phyloP scores from a whole-genome alignment of 2,329 filamentous ascomycete species.

The Sclerotinia subarctica region DNA sequence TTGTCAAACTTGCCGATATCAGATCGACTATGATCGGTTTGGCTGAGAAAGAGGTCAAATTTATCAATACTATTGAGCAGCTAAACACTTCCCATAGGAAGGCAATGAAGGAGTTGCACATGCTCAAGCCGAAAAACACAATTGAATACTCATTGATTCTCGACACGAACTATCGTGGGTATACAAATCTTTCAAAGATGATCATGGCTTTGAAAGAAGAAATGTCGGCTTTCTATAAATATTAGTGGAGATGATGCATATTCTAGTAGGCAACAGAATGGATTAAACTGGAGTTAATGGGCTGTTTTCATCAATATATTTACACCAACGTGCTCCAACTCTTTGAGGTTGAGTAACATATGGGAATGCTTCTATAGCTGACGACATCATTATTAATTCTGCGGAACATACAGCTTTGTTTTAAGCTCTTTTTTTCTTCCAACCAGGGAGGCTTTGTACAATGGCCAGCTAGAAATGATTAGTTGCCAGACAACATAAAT shows the following conservation, averaged over 20 bases:
- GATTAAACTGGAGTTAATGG: neutral
- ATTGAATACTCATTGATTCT: neutral
- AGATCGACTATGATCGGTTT: neutral
- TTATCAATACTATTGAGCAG: neutral
- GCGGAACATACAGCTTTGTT: neutral
- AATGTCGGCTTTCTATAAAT: neutral
- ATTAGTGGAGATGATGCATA: neutral
- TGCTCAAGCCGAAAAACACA: neutral
- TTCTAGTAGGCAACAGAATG: neutral
- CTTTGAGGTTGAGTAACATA: neutral
- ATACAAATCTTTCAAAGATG: neutral
- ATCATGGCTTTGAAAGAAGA: neutral
- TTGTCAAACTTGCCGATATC: neutral
- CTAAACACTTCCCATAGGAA: neutral
- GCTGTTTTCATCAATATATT: neutral
- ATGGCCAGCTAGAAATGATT: constrained; percentile 4
- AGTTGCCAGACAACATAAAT: neutral
- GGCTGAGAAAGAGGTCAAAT: neutral
- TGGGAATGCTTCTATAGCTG: neutral
- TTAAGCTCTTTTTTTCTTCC: neutral
- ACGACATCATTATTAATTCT: neutral
- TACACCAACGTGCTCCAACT: neutral
- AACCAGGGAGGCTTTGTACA: neutral
- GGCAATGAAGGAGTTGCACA: neutral
- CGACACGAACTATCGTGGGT: neutral